Conservation (phyloP, 495 filamentous ascomycete genomes). For the Oidiodendron maius region DNA sequence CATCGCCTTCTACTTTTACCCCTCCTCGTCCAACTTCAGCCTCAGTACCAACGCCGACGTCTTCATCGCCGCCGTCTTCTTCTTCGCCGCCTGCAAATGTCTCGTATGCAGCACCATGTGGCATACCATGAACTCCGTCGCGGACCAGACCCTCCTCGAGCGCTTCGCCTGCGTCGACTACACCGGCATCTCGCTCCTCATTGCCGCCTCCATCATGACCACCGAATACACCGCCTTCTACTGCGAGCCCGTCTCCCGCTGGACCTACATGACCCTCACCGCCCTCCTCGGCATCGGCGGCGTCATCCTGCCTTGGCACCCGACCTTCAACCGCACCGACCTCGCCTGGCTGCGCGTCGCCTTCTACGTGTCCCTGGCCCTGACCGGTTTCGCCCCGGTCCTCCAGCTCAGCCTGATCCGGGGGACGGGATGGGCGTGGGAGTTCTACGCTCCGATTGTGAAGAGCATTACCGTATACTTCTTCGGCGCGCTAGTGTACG, state of each 20-base stretch:
- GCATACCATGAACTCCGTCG: slow-evolving; percentile 97
- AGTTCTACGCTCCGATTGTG: slow-evolving; percentile 84
- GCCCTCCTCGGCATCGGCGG: slow-evolving; percentile 78
- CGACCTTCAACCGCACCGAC: slow-evolving; percentile 85
- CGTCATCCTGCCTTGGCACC: slow-evolving; percentile 93
- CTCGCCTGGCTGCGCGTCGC: slow-evolving; percentile 88
- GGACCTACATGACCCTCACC: slow-evolving; percentile 79
- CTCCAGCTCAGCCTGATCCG: slow-evolving; percentile 74
- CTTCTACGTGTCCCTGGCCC: slow-evolving; percentile 83
- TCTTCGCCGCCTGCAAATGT: slow-evolving; percentile 95
- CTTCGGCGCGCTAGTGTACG: slow-evolving; percentile 78
- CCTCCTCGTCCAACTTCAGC: slow-evolving; percentile 75
- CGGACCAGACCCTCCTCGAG: slow-evolving; percentile 83
- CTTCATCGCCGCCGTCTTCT: slow-evolving; percentile 87
- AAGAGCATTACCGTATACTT: slow-evolving; percentile 87
- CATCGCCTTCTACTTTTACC: slow-evolving; percentile 96
- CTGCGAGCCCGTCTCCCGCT: slow-evolving; percentile 84
- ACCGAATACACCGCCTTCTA: slow-evolving; percentile 99
- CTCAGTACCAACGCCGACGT: slow-evolving; percentile 82
- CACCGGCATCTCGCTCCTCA: slow-evolving; percentile 92
- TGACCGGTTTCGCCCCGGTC: slow-evolving; percentile 88
- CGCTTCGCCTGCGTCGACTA: slow-evolving; percentile 98
- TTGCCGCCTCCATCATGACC: slow-evolving; percentile 96
- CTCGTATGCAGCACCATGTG: slow-evolving; percentile 91
- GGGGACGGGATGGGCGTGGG: slow-evolving; percentile 65